Base-by-base conservation (phyloP, 129 eudicot genomes). In the Solidago caesia region DNA sequence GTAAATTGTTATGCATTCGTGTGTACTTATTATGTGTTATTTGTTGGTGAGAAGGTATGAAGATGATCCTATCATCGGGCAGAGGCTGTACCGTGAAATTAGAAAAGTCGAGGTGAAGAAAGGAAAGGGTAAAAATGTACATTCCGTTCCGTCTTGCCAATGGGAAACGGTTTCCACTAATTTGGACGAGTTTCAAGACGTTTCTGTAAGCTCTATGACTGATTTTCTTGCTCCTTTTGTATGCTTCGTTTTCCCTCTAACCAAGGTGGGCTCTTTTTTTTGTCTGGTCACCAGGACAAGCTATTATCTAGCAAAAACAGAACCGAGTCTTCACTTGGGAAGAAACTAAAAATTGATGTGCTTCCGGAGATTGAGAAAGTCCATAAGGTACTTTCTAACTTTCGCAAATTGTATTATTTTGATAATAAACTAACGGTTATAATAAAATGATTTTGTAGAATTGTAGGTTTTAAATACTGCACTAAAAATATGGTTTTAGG, bases 291-390 rank as follows among this genome's bases (percentile, higher is more conserved):
- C 66, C 87, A 94, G 99, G 99, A 95, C 71, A 95, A 95, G 85
- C 92, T 95, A 16, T 83, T 87, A 61, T 72, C 89, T 13, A 95
- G 99, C 88, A 84, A 85, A 83, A 95, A 87, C 74, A 84, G 97
- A 87, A 95, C 87, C 3, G 99, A 95, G 84, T 83, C 77, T 76
- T 87, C 97, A 21, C 80, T 95, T 12, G 99, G 97, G 64, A 95
- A 95, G 86, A 95, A 95, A 74, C 82, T 95, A 49, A 84, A 89
- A 79, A 87, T 73, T 49, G 96, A 88, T 85, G 87, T 88, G 97
- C 97, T 95, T 87, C 91, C 97, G 4, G 99, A 95, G 83, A 87
- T 95, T 70, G 99, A 95, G 85, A 95, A 87, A 79, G 96, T 89
- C 73, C 96, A 89, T 69, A 92, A 89, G 97, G 97, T 92, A 84